phyloP scores from a whole-genome alignment of 768 basidiomycete species.

The Boletus subparvulus region DNA sequence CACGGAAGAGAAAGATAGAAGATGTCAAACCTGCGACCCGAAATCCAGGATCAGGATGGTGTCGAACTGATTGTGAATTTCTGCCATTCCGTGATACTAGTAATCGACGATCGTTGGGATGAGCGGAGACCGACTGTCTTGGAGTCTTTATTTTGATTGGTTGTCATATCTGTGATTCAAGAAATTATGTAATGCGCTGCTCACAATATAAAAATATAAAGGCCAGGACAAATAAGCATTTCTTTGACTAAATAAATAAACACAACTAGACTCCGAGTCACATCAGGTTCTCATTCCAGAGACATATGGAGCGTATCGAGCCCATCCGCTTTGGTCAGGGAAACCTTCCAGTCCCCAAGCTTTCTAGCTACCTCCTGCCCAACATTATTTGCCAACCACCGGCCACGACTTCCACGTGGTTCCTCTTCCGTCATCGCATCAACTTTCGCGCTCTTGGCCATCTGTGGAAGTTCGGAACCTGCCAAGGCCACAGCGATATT shows the following conservation, averaged over 20 bases:
- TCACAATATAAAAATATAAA: too few relatives aligned
- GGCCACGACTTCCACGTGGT: not conserved
- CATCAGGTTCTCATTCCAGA: too few relatives aligned
- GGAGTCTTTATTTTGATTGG: too few relatives aligned
- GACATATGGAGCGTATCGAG: slow-evolving; percentile 7
- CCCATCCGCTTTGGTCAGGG: not conserved
- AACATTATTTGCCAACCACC: not conserved
- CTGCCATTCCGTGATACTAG: slow-evolving; percentile 55
- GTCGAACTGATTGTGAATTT: slow-evolving; percentile 94
- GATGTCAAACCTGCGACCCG: slow-evolving; percentile 78
- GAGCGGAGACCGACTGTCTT: too few relatives aligned
- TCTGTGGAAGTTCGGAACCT: slow-evolving; percentile 5
- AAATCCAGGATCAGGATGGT: slow-evolving; percentile 96
- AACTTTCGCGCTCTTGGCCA: slow-evolving; percentile 4
- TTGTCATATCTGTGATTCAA: too few relatives aligned
- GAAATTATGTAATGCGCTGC: too few relatives aligned
- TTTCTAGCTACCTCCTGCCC: slow-evolving; percentile 7
- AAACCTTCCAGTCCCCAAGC: slow-evolving; percentile 7
- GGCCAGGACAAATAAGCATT: too few relatives aligned
- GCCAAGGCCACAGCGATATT: slow-evolving; percentile 12
- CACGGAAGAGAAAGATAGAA: slow-evolving; percentile 9
- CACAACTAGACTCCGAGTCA: too few relatives aligned
- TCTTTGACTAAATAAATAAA: too few relatives aligned
- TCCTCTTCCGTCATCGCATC: not conserved
- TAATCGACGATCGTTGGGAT: not conserved